These are phyloP conservation scores for Alternaria brassicicola DNA, from an alignment of 2,329 filamentous ascomycete species.

Conservation along the genomic window DNA sequence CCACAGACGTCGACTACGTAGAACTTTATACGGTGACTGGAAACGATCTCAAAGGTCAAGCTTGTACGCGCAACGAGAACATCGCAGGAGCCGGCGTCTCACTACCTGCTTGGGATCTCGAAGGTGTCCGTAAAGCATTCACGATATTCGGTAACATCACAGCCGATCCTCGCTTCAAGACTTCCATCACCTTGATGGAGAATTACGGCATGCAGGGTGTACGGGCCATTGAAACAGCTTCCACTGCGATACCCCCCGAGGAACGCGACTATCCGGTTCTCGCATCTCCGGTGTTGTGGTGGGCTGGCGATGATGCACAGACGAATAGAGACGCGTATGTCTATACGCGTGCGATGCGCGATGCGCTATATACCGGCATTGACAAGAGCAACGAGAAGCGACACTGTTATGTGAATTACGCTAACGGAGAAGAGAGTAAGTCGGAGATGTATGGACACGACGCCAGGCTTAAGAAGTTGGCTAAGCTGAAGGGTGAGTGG, in stretches of 20 bases:
- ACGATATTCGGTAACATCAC: slow-evolving; percentile 25
- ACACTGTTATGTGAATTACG: slow-evolving; percentile 45
- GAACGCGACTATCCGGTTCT: slow-evolving; percentile 45
- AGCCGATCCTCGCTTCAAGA: slow-evolving; percentile 25
- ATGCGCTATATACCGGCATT: slow-evolving; percentile 20
- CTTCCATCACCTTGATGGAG: slow-evolving; percentile 24
- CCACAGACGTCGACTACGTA: slow-evolving; percentile 20
- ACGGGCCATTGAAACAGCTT: slow-evolving; percentile 5
- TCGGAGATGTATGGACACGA: slow-evolving; percentile 43
- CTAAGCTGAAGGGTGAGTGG: slow-evolving; percentile 35
- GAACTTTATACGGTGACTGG: slow-evolving; percentile 24
- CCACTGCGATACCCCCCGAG: slow-evolving; percentile 21
- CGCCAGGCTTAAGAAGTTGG: slow-evolving; percentile 31
- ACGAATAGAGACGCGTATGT: slow-evolving; percentile 16
- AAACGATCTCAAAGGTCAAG: slow-evolving; percentile 18
- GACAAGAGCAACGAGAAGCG: slow-evolving; percentile 14
- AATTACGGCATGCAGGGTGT: slow-evolving; percentile 32
- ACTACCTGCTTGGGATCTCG: slow-evolving; percentile 24
- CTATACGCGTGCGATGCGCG: slow-evolving; percentile 14
- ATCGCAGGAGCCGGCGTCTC: slow-evolving; percentile 21
- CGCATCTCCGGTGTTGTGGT: slow-evolving; percentile 23
- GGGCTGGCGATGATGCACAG: slow-evolving; percentile 16
- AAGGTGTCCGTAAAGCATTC: slow-evolving; percentile 23
- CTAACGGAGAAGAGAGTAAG: slow-evolving; percentile 35
- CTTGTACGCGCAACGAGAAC: slow-evolving; percentile 21